phyloP scores from a whole-genome alignment of 495 filamentous ascomycete genomes.

The Collariella sp. region DNA sequence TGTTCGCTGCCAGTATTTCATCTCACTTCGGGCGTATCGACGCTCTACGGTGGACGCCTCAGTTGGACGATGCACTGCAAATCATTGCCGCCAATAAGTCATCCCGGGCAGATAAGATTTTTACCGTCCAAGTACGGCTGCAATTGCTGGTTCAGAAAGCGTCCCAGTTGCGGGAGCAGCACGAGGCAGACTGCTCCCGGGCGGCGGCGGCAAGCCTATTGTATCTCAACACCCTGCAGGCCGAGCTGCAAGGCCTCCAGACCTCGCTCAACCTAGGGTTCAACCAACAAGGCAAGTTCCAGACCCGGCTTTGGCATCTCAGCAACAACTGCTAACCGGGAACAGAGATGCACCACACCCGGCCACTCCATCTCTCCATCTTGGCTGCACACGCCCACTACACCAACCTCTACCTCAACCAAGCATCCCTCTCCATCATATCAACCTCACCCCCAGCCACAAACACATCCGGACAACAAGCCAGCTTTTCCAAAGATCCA shows the following conservation, averaged over 20 bases:
- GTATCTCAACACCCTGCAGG: not conserved
- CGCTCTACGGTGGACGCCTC: not conserved
- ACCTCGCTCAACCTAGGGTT: not conserved
- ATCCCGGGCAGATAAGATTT: not conserved
- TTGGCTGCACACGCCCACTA: not conserved
- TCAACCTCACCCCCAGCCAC: not conserved
- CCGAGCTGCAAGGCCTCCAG: not conserved
- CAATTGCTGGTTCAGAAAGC: not conserved
- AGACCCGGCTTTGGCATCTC: not conserved
- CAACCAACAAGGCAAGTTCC: not conserved
- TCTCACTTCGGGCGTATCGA: not conserved
- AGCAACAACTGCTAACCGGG: too few relatives aligned
- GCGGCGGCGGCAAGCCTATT: not conserved
- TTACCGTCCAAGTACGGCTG: not conserved
- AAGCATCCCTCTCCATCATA: not conserved
- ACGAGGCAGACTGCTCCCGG: not conserved
- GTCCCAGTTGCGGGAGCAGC: not conserved
- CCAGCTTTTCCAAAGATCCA: not conserved
- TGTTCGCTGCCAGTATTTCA: not conserved
- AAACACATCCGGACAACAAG: not conserved
- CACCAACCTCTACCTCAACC: not conserved
- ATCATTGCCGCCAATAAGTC: not conserved
- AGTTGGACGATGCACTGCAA: not conserved
- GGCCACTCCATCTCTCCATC: too few relatives aligned
- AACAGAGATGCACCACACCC: too few relatives aligned